Base-by-base conservation (phyloP, 202 grass and related monocot species). In the Panicum virgatum region DNA sequence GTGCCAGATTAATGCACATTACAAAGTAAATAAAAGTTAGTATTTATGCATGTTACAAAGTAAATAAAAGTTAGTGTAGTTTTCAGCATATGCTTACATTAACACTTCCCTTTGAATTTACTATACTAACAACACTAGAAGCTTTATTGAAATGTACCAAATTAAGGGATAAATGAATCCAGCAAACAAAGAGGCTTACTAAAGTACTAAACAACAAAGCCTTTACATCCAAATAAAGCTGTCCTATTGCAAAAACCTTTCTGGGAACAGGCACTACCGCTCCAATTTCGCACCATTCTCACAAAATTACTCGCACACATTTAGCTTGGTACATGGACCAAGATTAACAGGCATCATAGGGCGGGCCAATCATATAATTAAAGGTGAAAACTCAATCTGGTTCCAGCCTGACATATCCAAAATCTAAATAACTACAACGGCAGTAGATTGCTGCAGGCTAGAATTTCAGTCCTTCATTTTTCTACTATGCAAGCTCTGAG, bases 101-200 rank as follows among this genome's bases (percentile, higher is more conserved):
- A 37, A 51, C 15, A 54, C 32, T 25, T 22, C 38, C 66, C n/a
- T 40, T 52, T 54, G 13, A 42, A 59, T 67, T 39, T 12, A 40
- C 19, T 20, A 76, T 61, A 45, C 14, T 47, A 62, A 77, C 57
- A 77, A 53, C 53, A 44, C 47, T 68, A 57, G 1, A 6, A 29
- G 62, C 22, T 23, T 43, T 69, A 69, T 26, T 69, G 14, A 54
- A 26, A 80, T 69, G 38, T 27, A 57, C 5, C 15, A 80, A 80
- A 40, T 32, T 69, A 80, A 12, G 0, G 5, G 13, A 5, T 6
- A 65, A 51, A 22, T n/a, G 19, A 51, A 25, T 32, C 10, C 18
- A 25, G 27, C 59, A 78, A 77, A 34, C 3, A 63, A 15, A 72
- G 45, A 64, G 1, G 13, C 20, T 48, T 6, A 34, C 10, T 50